phyloP scores from a whole-genome alignment of 305 asterid genomes.

The Andrographis paniculata region DNA sequence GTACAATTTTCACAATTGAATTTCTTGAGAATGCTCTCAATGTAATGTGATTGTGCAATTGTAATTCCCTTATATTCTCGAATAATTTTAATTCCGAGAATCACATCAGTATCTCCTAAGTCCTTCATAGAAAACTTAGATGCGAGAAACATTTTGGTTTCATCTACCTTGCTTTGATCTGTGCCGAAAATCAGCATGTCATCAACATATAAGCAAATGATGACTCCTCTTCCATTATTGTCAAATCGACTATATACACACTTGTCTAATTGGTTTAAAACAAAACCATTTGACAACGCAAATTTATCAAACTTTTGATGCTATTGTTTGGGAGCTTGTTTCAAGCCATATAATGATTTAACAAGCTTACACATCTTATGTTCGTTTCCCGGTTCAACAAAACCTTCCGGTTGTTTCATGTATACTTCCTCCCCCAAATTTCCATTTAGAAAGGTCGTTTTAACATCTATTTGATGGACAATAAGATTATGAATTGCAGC shows the following conservation, averaged over 20 bases:
- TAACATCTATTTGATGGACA: constrained; percentile 9
- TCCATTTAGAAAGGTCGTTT: background rate
- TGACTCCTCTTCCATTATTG: background rate
- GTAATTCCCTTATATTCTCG: too few relatives aligned
- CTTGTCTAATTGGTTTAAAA: background rate
- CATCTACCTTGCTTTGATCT: background rate
- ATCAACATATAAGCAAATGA: background rate
- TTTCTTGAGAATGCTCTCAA: too few relatives aligned
- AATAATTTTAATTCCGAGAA: too few relatives aligned
- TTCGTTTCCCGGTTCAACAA: background rate
- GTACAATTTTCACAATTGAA: too few relatives aligned
- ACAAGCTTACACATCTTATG: background rate
- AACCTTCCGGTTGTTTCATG: constrained; percentile 3
- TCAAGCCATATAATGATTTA: background rate
- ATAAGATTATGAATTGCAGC: background rate
- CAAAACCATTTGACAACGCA: constrained; percentile 11
- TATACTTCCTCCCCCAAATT: constrained; percentile 1
- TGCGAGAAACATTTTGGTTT: background rate
- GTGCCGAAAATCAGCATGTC: background rate
- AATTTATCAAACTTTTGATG: constrained; percentile 1
- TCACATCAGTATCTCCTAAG: too few relatives aligned
- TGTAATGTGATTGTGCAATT: too few relatives aligned
- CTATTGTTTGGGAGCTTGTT: background rate
- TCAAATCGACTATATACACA: background rate
- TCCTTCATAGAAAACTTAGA: background rate